A percentile compares a stretch with the other conserved stretches of the same genome.
Evolutionary conservation across 2,329 filamentous ascomycete species (phyloP).

Genomic region (Chlorencoelia australis): DNA sequence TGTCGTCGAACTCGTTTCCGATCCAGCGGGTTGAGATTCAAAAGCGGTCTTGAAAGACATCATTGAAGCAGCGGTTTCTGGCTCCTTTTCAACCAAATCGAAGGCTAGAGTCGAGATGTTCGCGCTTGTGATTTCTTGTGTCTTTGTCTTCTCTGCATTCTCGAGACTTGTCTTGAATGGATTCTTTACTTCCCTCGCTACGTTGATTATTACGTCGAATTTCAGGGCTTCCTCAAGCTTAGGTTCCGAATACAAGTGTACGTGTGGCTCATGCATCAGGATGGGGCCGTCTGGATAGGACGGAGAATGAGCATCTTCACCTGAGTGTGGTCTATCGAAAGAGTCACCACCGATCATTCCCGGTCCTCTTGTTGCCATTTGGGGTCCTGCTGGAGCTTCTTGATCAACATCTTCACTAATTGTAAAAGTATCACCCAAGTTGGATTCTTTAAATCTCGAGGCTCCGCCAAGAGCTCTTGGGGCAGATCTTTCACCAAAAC

Average conservation of each 20-base stretch:
- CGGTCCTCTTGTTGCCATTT: conserved; percentile 45
- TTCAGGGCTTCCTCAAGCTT: conserved; percentile 65
- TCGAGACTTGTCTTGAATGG: conserved; percentile 54
- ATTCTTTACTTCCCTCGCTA: conserved; percentile 71
- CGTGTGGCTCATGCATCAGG: conserved; percentile 67
- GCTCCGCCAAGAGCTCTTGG: conserved; percentile 15
- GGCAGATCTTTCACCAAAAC: conserved; percentile 37
- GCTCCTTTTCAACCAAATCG: conserved; percentile 10
- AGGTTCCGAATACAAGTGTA: conserved; percentile 73
- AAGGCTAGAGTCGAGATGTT: background rate
- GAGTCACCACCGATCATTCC: conserved; percentile 47
- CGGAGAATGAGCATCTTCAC: conserved; percentile 70
- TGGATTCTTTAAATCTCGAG: conserved; percentile 25
- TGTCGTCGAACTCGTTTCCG: conserved; percentile 16
- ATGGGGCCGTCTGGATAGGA: conserved; percentile 76
- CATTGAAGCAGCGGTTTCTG: conserved; percentile 46
- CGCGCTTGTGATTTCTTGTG: conserved; percentile 20
- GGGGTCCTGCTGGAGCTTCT: conserved; percentile 47
- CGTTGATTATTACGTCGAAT: conserved; percentile 79
- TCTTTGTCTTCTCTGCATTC: conserved; percentile 21
- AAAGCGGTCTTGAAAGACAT: conserved; percentile 52
- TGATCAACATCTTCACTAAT: conserved; percentile 26
- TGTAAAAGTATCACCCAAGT: conserved; percentile 20
- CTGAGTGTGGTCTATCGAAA: conserved; percentile 58
- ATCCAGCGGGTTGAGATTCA: conserved; percentile 37